Evolutionary conservation across 805 yeast species (phyloP).

Genomic region (Kodamaea lidongshanica): DNA sequence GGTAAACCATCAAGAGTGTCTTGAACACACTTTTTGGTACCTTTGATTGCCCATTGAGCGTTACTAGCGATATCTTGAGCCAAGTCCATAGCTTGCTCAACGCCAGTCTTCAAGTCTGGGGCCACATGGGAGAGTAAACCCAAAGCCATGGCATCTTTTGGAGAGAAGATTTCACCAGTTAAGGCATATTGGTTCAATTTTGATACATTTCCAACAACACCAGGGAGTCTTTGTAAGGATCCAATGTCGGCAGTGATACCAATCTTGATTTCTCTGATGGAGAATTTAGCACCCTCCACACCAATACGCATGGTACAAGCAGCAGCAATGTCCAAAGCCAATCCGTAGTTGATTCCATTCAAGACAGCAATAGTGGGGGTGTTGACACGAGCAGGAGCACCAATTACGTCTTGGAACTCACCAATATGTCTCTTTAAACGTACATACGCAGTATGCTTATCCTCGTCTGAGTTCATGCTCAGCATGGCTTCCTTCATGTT

Average conservation of each 20-base stretch:
- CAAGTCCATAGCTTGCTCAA: conserved; percentile 42
- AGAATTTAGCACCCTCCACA: conserved; percentile 44
- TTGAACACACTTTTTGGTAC: conserved; percentile 55
- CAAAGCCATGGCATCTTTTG: conserved; percentile 47
- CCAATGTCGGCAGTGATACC: conserved; percentile 82
- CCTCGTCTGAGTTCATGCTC: conserved; percentile 4
- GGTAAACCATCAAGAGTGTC: conserved; percentile 29
- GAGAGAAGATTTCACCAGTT: conserved; percentile 53
- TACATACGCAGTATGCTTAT: conserved; percentile 18
- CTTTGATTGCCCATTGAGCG: conserved; percentile 56
- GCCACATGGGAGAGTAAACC: conserved; percentile 50
- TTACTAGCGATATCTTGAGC: conserved; percentile 44
- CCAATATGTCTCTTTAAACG: conserved; percentile 32
- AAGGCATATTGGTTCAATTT: conserved; percentile 54
- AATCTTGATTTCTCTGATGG: conserved; percentile 64
- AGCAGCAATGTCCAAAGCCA: conserved; percentile 62
- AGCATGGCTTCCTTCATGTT: conserved; percentile 41
- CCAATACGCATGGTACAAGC: conserved; percentile 55
- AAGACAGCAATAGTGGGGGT: conserved; percentile 63
- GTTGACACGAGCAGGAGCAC: conserved; percentile 39
- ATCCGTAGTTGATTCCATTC: conserved; percentile 61
- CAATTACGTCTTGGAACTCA: conserved; percentile 55
- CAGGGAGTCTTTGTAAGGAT: conserved; percentile 60
- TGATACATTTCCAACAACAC: conserved; percentile 47
- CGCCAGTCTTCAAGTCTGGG: conserved; percentile 43